Evolutionary conservation across 768 basidiomycete genomes (phyloP), one percentile per base, ranked within the genome.

Genomic region (Suillus ampliporus): DNA sequence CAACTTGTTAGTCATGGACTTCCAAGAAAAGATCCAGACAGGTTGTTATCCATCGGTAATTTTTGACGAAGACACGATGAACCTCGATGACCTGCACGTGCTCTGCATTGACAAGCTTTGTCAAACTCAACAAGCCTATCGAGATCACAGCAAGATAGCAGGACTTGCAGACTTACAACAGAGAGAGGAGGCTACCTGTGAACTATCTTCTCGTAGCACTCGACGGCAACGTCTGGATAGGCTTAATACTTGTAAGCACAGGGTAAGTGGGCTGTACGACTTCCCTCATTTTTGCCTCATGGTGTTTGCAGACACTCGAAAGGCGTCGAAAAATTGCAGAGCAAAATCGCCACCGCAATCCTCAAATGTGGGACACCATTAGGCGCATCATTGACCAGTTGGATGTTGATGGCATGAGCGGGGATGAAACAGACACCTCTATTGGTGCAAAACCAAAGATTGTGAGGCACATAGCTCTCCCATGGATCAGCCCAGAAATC

Each of bases 351-450:
- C 58, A 38, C 9, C 13, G 13, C 28, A 54, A 65, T 51, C 53
- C 61, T 17, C n/a, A 56, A 31, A 15, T 6, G 3, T 65, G 53
- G 53, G 47, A 60, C 26, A 23, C 21, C 3, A 47, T 59, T 26
- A 1, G 1, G 5, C 26, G 43, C 8, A 44, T 60, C 4, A 41
- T 56, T 23, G 26, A 26, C 5, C 6, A 31, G 28, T 57, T 65
- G 6, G 26, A 23, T 34, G 13, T 65, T 6, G 26, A 64, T 5
- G 62, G 62, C 8, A 63, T 65, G 64, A 65, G 61, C 26, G 50
- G 50, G 34, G 61, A 65, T 21, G 26, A 65, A n/a, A 65, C 57
- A 17, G 51, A 65, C 11, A 21, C 13, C 15, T 40, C 48, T n/a
- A 19, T 11, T n/a, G n/a, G n/a, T n/a, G n/a, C 4, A 19, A 44